Percentiles rank a stretch among this genome's conserved stretches.
These are phyloP conservation scores for Rhynchosporium graminicola DNA, from an alignment of 2,329 filamentous ascomycete species.

Conservation along the genomic window DNA sequence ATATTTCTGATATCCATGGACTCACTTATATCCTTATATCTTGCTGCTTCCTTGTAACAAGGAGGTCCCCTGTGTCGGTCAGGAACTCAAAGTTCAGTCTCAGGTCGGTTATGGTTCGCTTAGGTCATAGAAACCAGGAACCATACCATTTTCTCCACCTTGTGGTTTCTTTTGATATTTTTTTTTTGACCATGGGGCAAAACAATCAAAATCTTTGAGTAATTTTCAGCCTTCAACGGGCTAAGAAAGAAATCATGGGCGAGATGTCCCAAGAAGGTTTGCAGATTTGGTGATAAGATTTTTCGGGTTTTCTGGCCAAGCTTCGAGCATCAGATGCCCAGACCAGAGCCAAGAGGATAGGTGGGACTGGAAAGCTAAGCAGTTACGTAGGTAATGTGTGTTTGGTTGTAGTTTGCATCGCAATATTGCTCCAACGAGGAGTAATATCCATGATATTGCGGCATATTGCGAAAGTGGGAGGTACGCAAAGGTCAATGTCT, in stretches of 20 bases:
- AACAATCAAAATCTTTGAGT: not conserved
- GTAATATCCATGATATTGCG: not conserved
- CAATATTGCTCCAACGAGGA: conserved; percentile 3
- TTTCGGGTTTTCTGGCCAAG: not conserved
- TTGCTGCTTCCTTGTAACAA: too few species aligned
- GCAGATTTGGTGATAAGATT: not conserved
- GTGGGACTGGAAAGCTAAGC: not conserved
- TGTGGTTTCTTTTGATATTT: not conserved
- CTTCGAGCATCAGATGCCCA: conserved; percentile 5
- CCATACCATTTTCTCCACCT: not conserved
- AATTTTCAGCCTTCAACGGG: not conserved
- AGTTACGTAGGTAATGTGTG: not conserved
- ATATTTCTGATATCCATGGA: too few species aligned
- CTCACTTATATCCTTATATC: too few species aligned
- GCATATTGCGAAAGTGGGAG: not conserved
- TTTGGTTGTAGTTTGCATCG: not conserved
- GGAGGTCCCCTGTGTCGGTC: too few species aligned
- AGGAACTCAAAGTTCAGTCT: too few species aligned
- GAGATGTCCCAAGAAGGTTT: not conserved
- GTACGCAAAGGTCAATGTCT: not conserved
- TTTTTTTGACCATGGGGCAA: conserved; percentile 6
- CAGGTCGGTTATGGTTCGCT: not conserved
- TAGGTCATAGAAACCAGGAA: conserved; percentile 9
- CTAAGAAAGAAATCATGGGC: too few species aligned
- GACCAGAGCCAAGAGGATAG: conserved; percentile 6